Percentiles rank a stretch among this genome's conserved stretches.
These are phyloP conservation scores for Sporothrix protearum DNA, from an alignment of 2,329 filamentous ascomycete species.

Conservation along the genomic window DNA sequence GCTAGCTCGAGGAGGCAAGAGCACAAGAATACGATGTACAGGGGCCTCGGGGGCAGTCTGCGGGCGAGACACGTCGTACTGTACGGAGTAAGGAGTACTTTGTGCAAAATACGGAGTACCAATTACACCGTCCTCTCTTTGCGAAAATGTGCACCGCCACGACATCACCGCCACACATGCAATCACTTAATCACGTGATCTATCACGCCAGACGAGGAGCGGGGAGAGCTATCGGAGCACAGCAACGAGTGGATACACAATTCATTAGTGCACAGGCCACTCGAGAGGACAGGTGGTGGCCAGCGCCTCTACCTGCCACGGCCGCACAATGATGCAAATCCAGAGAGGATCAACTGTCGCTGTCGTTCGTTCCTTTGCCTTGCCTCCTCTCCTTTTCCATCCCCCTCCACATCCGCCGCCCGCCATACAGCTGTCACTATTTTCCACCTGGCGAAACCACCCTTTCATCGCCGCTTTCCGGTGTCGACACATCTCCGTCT, in stretches of 20 bases:
- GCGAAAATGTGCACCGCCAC: neutral
- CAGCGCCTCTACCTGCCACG: neutral
- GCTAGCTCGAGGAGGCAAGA: neutral
- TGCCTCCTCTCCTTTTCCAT: conserved; percentile 3
- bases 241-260: conserved; percentile 14
- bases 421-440: conserved; percentile 5
- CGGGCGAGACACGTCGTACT: no score
- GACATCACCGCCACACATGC: neutral
- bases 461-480: conserved; percentile 4
- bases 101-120: no score
- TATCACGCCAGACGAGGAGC: neutral
- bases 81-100: no score
- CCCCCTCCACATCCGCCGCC: neutral
- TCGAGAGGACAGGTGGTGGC: conserved; percentile 27
- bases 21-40: no score
- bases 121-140: no score
- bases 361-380: neutral
- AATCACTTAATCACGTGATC: neutral
- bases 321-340: conserved; percentile 25
- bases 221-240: neutral
- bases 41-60: neutral
- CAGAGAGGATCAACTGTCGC: neutral
- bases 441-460: conserved; percentile 15
- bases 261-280: conserved; percentile 22
- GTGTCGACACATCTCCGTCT: neutral